phyloP scores from a whole-genome alignment of 257 asterid genomes.

The Ajuga chamaepitys region DNA sequence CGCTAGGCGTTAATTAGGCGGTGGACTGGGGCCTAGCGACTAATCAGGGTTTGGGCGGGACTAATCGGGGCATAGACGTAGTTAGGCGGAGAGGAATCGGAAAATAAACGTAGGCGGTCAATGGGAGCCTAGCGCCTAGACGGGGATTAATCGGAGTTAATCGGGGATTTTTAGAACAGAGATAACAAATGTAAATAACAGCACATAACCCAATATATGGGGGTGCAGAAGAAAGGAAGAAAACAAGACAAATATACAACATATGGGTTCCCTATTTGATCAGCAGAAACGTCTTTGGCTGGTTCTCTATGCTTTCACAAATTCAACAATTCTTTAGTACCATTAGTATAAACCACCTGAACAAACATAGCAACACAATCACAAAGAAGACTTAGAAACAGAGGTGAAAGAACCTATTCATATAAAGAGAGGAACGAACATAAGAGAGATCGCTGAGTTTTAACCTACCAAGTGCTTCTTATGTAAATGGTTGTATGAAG shows the following conservation, averaged over 20 bases:
- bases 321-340: slow-evolving; percentile 31
- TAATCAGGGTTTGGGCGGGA: no score
- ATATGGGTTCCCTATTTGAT: slow-evolving; percentile 21
- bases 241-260: slow-evolving; percentile 3
- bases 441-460: neutral
- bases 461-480: slow-evolving; percentile 42
- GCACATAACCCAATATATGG: neutral
- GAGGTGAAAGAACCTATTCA: neutral
- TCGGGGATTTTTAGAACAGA: no score
- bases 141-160: no score
- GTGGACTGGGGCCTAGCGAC: no score
- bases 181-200: neutral
- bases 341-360: slow-evolving; percentile 40
- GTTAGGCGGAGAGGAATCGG: no score
- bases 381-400: neutral
- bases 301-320: slow-evolving; percentile 26
- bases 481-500: slow-evolving; percentile 31
- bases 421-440: neutral
- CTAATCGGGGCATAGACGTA: no score
- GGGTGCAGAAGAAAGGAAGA: no score
- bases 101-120: no score
- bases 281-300: neutral
- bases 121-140: no score
- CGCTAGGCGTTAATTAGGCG: no score
- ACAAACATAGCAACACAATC: neutral